A percentile compares a stretch with the other conserved stretches of the same genome.
Evolutionary conservation across 805 yeast species (phyloP).

Genomic region (Candida nitratophila): DNA sequence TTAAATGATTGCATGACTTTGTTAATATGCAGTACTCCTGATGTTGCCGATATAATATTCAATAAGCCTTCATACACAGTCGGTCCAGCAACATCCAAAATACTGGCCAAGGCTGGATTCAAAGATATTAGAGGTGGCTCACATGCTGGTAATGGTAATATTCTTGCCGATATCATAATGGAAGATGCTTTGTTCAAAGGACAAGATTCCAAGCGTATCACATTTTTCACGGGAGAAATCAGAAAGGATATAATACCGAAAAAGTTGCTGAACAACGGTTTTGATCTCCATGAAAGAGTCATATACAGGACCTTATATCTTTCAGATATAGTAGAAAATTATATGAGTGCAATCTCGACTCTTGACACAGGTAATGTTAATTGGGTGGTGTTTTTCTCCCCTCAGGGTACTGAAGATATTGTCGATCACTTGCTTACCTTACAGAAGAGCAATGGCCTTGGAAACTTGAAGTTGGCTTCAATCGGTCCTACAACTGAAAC

Average conservation of each 20-base stretch:
- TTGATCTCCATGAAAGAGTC: slow-evolving; percentile 48
- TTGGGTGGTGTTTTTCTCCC: slow-evolving; percentile 88
- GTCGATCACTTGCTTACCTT: slow-evolving; percentile 30
- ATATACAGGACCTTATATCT: slow-evolving; percentile 62
- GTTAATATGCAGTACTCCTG: slow-evolving; percentile 12
- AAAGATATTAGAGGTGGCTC: slow-evolving; percentile 61
- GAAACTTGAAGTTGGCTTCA: slow-evolving; percentile 50
- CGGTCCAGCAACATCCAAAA: slow-evolving; percentile 78
- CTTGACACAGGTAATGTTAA: slow-evolving; percentile 14
- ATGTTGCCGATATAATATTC: slow-evolving; percentile 24
- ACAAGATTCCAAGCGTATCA: slow-evolving; percentile 25
- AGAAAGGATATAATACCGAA: slow-evolving; percentile 77
- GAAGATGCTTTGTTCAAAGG: slow-evolving; percentile 20
- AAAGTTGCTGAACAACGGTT: slow-evolving; percentile 37
- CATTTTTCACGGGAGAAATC: slow-evolving; percentile 78
- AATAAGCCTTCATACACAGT: slow-evolving; percentile 69
- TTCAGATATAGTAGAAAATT: slow-evolving; percentile 33
- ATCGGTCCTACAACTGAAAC: slow-evolving; percentile 90
- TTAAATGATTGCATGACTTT: slow-evolving; percentile 38
- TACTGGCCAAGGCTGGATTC: slow-evolving; percentile 59
- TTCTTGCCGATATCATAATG: slow-evolving; percentile 58
- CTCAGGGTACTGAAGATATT: slow-evolving; percentile 74
- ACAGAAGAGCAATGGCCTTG: slow-evolving; percentile 15
- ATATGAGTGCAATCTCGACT: slow-evolving; percentile 22
- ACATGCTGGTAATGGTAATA: slow-evolving; percentile 74